Conservation (phyloP, 805 yeast species). For the Jamesozyma rosinii region DNA sequence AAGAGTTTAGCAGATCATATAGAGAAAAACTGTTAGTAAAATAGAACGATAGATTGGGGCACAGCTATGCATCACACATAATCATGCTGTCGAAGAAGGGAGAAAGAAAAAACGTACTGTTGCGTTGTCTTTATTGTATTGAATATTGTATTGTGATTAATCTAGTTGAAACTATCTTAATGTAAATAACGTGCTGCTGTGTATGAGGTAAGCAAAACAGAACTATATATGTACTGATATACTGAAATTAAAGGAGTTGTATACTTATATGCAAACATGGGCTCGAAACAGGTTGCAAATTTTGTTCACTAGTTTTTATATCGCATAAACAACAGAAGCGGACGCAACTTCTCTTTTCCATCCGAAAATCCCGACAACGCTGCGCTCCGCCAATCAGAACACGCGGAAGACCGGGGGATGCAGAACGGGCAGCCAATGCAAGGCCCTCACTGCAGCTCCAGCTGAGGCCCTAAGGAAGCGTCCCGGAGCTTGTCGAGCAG, state of each 20-base stretch:
- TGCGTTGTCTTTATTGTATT: neutral
- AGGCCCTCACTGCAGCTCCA: neutral
- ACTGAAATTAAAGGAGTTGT: neutral
- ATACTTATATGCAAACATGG: neutral
- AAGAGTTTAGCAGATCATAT: too few relatives aligned
- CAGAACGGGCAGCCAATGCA: neutral
- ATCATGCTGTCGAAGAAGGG: neutral
- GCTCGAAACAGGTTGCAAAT: neutral
- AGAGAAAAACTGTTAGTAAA: too few relatives aligned
- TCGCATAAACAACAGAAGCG: neutral
- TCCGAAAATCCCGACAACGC: neutral
- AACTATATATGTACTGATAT: neutral
- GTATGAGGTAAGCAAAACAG: neutral
- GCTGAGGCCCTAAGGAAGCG: neutral
- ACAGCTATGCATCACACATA: too few relatives aligned
- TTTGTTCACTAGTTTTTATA: neutral
- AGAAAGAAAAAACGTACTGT: neutral
- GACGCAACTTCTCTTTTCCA: neutral
- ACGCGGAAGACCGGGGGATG: neutral
- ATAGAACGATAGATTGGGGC: too few relatives aligned
- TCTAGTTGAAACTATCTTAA: neutral
- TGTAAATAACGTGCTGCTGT: neutral
- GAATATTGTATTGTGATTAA: neutral
- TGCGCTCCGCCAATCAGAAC: neutral
- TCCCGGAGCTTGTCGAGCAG: neutral